phyloP scores from a whole-genome alignment of 2,329 filamentous ascomycete species.

The Ophiostoma ips region DNA sequence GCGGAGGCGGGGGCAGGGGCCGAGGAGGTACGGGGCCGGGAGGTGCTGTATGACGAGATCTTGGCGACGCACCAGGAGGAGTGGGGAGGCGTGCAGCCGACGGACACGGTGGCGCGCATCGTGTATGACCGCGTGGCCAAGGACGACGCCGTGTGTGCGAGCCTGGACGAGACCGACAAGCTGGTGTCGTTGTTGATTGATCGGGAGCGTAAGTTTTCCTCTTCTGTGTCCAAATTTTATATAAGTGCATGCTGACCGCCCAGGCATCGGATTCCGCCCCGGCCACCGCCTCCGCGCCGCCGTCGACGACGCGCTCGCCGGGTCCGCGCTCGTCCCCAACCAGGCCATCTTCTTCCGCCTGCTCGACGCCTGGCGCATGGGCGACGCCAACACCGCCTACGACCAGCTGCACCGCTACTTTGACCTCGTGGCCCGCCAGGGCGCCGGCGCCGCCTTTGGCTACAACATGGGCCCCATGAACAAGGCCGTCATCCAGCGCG shows the following conservation, averaged over 20 bases:
- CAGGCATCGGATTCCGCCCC: conserved; percentile 11
- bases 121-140: conserved; percentile 10
- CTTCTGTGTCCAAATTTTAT: conserved; percentile 1
- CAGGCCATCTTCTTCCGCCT: conserved; percentile 40
- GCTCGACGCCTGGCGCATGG: conserved; percentile 81
- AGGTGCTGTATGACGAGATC: conserved; percentile 45
- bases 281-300: background rate
- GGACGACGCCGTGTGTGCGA: conserved; percentile 5
- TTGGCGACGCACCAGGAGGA: conserved; percentile 20
- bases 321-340: conserved; percentile 6
- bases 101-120: conserved; percentile 4
- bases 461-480: conserved; percentile 95
- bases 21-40: too few relatives aligned
- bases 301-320: conserved; percentile 5
- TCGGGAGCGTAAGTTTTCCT: conserved; percentile 6
- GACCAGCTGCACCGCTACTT: conserved; percentile 91
- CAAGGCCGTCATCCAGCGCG: conserved; percentile 81
- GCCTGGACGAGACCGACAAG: conserved; percentile 11
- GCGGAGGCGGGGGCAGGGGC: too few relatives aligned
- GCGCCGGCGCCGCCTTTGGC: conserved; percentile 57
- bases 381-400: conserved; percentile 80
- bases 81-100: conserved; percentile 29
- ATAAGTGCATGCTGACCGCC: background rate
- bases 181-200: conserved; percentile 12
- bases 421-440: conserved; percentile 78